Conservation (phyloP, 2,329 filamentous ascomycete genomes). For the Monascus ruber region DNA sequence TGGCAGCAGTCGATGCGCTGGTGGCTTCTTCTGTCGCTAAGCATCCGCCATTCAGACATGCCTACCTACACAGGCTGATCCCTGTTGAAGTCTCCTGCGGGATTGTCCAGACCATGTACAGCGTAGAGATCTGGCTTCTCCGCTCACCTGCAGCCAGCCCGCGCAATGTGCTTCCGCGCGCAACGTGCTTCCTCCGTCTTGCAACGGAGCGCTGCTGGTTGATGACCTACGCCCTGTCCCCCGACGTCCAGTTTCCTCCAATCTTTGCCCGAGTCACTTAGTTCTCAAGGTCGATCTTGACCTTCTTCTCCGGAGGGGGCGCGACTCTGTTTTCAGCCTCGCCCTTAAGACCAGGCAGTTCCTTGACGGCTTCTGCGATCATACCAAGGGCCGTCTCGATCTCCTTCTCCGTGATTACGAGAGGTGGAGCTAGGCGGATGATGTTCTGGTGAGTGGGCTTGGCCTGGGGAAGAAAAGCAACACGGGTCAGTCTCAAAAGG, state of each 20-base stretch:
- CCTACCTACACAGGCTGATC: no score
- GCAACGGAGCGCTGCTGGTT: no score
- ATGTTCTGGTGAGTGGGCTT: constrained; percentile 99
- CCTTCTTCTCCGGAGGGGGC: constrained; percentile 48
- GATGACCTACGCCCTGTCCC: no score
- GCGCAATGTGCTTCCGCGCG: no score
- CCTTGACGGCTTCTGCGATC: constrained; percentile 69
- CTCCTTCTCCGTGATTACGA: constrained; percentile 86
- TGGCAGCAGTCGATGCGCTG: no score
- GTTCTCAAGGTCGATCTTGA: constrained; percentile 49
- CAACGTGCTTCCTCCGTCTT: no score
- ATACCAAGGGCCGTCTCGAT: constrained; percentile 66
- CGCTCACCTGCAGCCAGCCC: no score
- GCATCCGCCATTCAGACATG: no score
- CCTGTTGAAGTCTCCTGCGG: no score
- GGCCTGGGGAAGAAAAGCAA: constrained; percentile 46
- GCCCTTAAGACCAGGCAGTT: constrained; percentile 60
- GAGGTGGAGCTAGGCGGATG: constrained; percentile 89
- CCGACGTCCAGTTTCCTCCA: neutral
- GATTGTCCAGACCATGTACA: no score
- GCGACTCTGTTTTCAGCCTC: constrained; percentile 45
- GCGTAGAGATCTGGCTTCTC: no score
- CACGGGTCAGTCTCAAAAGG: constrained; percentile 1
- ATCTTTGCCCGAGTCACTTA: constrained; percentile 17
- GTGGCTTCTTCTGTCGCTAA: no score